phyloP scores from a whole-genome alignment of 352 stramenopile species.

The Pythium utonaiense region DNA sequence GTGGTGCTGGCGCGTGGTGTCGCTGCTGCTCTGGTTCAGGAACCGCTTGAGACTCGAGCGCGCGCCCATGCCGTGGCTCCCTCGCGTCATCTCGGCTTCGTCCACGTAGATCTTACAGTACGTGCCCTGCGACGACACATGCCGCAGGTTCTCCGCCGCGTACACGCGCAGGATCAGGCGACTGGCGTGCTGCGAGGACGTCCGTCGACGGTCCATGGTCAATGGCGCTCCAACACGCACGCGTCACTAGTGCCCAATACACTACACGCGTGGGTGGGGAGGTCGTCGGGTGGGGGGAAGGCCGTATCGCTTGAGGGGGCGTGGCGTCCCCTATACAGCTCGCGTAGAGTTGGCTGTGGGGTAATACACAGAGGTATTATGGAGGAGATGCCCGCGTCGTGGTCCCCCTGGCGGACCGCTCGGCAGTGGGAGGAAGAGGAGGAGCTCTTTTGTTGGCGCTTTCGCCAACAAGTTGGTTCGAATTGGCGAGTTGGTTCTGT shows the following conservation, averaged over 20 bases:
- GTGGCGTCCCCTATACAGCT: background rate
- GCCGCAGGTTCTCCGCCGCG: constrained; percentile 49
- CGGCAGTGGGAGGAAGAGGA: background rate
- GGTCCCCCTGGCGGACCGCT: background rate
- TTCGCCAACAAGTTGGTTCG: background rate
- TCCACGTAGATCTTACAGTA: constrained; percentile 75
- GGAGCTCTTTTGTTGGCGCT: constrained; percentile 1
- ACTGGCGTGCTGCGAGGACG: constrained; percentile 10
- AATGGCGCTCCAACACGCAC: background rate
- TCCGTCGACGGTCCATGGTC: constrained; percentile 15
- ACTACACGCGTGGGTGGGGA: too few relatives aligned
- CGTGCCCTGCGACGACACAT: constrained; percentile 63
- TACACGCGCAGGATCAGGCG: constrained; percentile 69
- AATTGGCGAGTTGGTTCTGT: constrained; percentile 1
- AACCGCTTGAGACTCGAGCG: constrained; percentile 35
- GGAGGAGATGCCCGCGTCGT: background rate
- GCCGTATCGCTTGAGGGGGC: background rate
- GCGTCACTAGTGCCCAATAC: too few relatives aligned
- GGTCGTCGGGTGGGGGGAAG: too few relatives aligned
- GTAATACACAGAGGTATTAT: background rate
- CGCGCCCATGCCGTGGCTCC: constrained; percentile 8
- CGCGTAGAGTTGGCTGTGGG: background rate
- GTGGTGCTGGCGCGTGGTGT: constrained; percentile 7
- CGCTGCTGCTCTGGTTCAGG: constrained; percentile 25
- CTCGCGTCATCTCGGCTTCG: constrained; percentile 43